These are phyloP conservation scores for Verbena officinalis DNA, from an alignment of 257 asterid species.

Conservation along the genomic window DNA sequence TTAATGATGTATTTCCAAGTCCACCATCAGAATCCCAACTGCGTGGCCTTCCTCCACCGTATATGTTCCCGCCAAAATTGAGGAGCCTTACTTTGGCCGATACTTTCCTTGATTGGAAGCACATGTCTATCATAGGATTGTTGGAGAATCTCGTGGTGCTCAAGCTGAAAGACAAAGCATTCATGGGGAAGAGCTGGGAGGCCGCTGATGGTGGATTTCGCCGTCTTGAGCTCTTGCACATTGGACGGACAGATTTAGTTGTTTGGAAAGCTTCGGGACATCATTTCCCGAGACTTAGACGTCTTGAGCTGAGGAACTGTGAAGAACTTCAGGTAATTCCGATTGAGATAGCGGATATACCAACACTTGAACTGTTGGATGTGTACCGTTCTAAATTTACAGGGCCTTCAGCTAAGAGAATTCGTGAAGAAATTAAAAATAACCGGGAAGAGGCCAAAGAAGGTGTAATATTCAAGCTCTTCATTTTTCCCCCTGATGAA, in stretches of 20 bases:
- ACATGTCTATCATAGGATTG: slow-evolving; percentile 33
- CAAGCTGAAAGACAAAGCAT: slow-evolving; percentile 36
- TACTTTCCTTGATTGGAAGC: slow-evolving; percentile 38
- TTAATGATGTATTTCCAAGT: slow-evolving; percentile 34
- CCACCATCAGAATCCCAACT: slow-evolving; percentile 22
- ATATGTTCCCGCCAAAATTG: slow-evolving; percentile 34
- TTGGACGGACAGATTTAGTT: slow-evolving; percentile 30
- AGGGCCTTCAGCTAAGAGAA: slow-evolving; percentile 23
- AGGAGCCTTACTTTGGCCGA: slow-evolving; percentile 33
- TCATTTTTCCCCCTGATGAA: slow-evolving; percentile 30
- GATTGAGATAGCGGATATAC: slow-evolving; percentile 29
- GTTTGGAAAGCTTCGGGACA: slow-evolving; percentile 31
- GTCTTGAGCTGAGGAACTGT: slow-evolving; percentile 31
- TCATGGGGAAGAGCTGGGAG: slow-evolving; percentile 33
- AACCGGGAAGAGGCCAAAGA: background rate
- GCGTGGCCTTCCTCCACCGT: slow-evolving; percentile 32
- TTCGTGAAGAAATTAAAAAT: background rate
- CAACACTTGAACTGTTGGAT: slow-evolving; percentile 22
- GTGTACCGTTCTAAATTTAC: slow-evolving; percentile 21
- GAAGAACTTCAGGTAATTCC: slow-evolving; percentile 32
- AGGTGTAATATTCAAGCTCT: slow-evolving; percentile 28
- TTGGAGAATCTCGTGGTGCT: slow-evolving; percentile 37
- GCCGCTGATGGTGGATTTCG: slow-evolving; percentile 33
- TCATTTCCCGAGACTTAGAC: slow-evolving; percentile 35
- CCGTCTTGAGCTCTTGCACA: slow-evolving; percentile 33